phyloP scores from a whole-genome alignment of 768 basidiomycete species.

The Inosperma sp. region DNA sequence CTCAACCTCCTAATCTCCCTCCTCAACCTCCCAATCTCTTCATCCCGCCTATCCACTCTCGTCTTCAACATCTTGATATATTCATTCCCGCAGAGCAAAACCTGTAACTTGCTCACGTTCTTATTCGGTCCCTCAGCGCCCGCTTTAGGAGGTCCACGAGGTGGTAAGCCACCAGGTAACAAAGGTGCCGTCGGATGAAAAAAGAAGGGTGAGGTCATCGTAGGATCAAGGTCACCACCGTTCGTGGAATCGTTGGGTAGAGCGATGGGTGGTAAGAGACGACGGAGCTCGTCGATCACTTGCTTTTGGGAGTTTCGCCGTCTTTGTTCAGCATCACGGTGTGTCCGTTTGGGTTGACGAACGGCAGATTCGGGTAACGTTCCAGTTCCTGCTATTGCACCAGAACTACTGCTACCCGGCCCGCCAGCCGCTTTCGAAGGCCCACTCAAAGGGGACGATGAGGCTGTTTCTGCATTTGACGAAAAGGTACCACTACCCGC shows the following conservation, averaged over 20 bases:
- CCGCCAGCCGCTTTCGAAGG: neutral
- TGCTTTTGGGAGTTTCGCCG: conserved; percentile 94
- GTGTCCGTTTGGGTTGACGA: conserved; percentile 25
- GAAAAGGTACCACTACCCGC: conserved; percentile 14
- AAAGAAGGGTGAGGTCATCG: conserved; percentile 19
- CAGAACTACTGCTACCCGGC: neutral
- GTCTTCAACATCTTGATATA: conserved; percentile 74
- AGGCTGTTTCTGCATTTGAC: neutral
- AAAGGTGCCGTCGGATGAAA: conserved; percentile 58
- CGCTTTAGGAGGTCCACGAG: conserved; percentile 81
- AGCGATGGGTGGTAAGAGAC: conserved; percentile 83
- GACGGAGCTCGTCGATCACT: conserved; percentile 81
- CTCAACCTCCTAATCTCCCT: conserved; percentile 62
- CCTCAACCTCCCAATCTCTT: conserved; percentile 66
- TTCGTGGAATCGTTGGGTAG: conserved; percentile 61
- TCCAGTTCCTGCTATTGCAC: neutral
- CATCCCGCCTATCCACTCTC: conserved; percentile 74
- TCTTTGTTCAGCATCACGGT: conserved; percentile 97
- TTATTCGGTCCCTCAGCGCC: conserved; percentile 91
- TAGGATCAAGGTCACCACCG: conserved; percentile 18
- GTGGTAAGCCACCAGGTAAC: conserved; percentile 84
- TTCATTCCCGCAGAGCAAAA: conserved; percentile 88
- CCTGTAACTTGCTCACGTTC: conserved; percentile 88
- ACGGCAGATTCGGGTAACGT: conserved; percentile 12
- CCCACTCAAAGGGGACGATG: neutral